Conservation (phyloP, 192 early-diverging fungal species). For the Linnemannia hyalina region DNA sequence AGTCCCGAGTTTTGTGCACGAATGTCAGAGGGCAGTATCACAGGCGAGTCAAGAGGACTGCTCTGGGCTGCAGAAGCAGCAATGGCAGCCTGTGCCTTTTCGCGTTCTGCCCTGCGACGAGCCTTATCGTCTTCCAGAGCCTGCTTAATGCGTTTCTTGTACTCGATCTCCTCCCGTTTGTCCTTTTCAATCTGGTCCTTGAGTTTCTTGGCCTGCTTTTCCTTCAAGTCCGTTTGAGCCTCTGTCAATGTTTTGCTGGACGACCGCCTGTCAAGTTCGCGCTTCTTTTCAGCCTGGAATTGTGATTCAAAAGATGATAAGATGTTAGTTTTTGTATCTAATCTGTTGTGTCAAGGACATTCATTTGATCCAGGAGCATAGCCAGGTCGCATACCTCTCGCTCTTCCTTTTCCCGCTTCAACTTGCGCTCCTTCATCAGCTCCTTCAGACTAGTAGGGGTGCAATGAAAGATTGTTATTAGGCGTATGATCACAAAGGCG, state of each 20-base stretch:
- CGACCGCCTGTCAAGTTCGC: slow-evolving; percentile 28
- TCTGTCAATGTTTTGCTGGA: slow-evolving; percentile 37
- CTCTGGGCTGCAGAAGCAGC: neutral
- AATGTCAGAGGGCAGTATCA: slow-evolving; percentile 9
- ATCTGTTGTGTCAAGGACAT: neutral
- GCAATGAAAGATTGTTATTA: neutral
- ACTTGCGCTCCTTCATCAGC: slow-evolving; percentile 45
- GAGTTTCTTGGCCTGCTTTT: slow-evolving; percentile 44
- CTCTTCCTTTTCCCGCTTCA: slow-evolving; percentile 50
- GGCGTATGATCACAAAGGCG: neutral
- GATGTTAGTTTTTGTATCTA: neutral
- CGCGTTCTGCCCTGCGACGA: slow-evolving; percentile 31
- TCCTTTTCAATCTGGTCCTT: slow-evolving; percentile 53
- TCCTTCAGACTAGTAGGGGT: slow-evolving; percentile 32
- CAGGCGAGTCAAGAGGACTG: neutral
- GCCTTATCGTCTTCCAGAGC: slow-evolving; percentile 49
- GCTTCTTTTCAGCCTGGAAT: slow-evolving; percentile 38
- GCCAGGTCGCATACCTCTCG: slow-evolving; percentile 4
- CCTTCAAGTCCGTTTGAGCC: slow-evolving; percentile 28
- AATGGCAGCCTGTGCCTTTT: slow-evolving; percentile 22
- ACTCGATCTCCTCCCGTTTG: slow-evolving; percentile 51
- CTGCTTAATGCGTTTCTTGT: slow-evolving; percentile 41
- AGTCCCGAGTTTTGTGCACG: slow-evolving; percentile 35
- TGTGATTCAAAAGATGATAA: neutral
- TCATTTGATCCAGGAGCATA: neutral